phyloP scores from a whole-genome alignment of 2,329 filamentous ascomycete species.

The Orbilia oligospora region DNA sequence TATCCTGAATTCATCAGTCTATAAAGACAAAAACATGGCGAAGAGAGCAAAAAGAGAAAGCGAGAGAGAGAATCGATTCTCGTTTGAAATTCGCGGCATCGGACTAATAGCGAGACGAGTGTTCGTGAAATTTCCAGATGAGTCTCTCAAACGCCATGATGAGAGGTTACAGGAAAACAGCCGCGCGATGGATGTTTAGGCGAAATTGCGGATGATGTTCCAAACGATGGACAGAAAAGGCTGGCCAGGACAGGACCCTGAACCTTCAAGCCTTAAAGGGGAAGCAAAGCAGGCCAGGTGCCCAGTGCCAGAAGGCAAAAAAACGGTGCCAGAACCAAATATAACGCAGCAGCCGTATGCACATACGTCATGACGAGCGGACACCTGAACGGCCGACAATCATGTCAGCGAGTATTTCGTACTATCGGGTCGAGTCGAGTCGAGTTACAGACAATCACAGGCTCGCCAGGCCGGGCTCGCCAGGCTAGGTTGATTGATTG shows the following conservation, averaged over 20 bases:
- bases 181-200: constrained; percentile 52
- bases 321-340: constrained; percentile 34
- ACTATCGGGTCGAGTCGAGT: too few species aligned
- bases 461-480: not conserved
- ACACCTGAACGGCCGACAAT: constrained; percentile 29
- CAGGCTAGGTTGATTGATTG: too few species aligned
- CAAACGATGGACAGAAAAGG: constrained; percentile 27
- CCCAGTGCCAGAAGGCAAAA: too few species aligned
- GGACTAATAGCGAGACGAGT: constrained; percentile 43
- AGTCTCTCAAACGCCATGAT: constrained; percentile 26
- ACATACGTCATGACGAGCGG: constrained; percentile 41
- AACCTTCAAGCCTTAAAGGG: constrained; percentile 18
- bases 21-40: constrained; percentile 35
- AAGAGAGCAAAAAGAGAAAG: constrained; percentile 9
- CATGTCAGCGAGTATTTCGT: constrained; percentile 41
- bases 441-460: constrained; percentile 26
- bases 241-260: too few species aligned
- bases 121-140: constrained; percentile 59
- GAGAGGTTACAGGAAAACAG: constrained; percentile 34
- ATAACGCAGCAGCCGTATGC: constrained; percentile 42
- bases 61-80: not conserved
- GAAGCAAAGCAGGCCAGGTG: not conserved
- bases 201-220: constrained; percentile 58
- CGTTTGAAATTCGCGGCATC: constrained; percentile 40
- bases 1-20: constrained; percentile 57